Evolutionary conservation across 768 basidiomycete genomes (phyloP).

Genomic region (Podaxis rugospora): DNA sequence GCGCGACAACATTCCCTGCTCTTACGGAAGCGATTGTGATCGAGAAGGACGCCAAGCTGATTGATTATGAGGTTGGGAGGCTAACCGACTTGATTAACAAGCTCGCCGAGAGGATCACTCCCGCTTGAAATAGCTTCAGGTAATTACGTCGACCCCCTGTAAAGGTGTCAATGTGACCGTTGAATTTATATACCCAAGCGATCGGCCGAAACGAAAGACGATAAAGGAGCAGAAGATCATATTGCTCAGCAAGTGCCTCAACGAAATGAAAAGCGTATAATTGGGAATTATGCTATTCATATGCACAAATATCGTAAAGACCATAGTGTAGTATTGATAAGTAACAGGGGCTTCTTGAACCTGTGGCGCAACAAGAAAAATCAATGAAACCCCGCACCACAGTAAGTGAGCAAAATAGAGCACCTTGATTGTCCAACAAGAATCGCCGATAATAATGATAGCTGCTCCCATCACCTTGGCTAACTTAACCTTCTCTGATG

Average conservation of each 20-base stretch:
- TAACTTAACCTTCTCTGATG: background rate
- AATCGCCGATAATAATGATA: background rate
- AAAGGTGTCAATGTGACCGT: background rate
- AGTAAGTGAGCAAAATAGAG: background rate
- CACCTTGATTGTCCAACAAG: background rate
- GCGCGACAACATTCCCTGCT: conserved; percentile 80
- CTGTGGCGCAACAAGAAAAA: background rate
- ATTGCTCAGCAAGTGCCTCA: no score
- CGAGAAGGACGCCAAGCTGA: conserved; percentile 60
- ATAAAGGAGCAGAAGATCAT: background rate
- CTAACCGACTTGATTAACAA: conserved; percentile 50
- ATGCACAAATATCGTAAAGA: background rate
- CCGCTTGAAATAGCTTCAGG: background rate
- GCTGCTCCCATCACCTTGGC: background rate
- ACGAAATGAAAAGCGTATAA: no score
- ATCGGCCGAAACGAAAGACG: background rate
- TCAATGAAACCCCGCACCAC: background rate
- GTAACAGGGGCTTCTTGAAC: background rate
- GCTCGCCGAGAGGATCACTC: conserved; percentile 39
- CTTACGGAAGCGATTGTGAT: conserved; percentile 73
- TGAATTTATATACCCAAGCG: background rate
- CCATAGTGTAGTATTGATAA: background rate
- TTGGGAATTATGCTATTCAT: background rate
- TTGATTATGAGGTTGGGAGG: conserved; percentile 55
- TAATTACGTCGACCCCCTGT: background rate